These are phyloP conservation scores for Phialophora macrospora DNA, from an alignment of 2,329 filamentous ascomycete species.

Conservation along the genomic window DNA sequence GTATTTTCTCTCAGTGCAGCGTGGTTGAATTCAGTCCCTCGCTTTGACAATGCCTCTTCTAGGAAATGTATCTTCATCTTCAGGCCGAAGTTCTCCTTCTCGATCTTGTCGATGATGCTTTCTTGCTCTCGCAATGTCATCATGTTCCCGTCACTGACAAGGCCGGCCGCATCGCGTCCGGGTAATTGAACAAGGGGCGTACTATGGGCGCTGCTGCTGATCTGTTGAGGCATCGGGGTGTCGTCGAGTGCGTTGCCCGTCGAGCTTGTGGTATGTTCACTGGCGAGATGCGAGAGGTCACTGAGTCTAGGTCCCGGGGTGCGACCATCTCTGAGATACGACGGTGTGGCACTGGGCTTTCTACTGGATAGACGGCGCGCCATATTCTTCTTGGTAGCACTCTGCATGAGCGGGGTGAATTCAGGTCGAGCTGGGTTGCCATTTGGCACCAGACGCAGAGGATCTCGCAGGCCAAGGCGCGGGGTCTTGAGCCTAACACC, in stretches of 20 bases:
- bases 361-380: constrained; percentile 64
- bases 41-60: constrained; percentile 84
- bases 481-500: constrained; percentile 72
- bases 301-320: constrained; percentile 77
- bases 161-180: constrained; percentile 67
- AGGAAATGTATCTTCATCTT: constrained; percentile 98
- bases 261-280: constrained; percentile 67
- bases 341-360: constrained; percentile 69
- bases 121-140: constrained; percentile 93
- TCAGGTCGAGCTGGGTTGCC: constrained; percentile 66
- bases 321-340: constrained; percentile 67
- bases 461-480: constrained; percentile 68
- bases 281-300: constrained; percentile 70
- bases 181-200: constrained; percentile 77
- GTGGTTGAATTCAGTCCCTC: constrained; percentile 87
- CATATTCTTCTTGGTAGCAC: constrained; percentile 70
- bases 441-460: constrained; percentile 72
- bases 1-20: constrained; percentile 91
- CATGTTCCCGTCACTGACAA: constrained; percentile 84
- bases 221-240: constrained; percentile 76
- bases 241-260: constrained; percentile 65
- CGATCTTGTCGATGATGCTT: constrained; percentile 87
- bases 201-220: constrained; percentile 81
- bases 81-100: constrained; percentile 97
- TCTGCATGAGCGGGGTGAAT: constrained; percentile 92